phyloP scores from a whole-genome alignment of 108 stramenopile genomes.

The Skeletonema costatum region DNA sequence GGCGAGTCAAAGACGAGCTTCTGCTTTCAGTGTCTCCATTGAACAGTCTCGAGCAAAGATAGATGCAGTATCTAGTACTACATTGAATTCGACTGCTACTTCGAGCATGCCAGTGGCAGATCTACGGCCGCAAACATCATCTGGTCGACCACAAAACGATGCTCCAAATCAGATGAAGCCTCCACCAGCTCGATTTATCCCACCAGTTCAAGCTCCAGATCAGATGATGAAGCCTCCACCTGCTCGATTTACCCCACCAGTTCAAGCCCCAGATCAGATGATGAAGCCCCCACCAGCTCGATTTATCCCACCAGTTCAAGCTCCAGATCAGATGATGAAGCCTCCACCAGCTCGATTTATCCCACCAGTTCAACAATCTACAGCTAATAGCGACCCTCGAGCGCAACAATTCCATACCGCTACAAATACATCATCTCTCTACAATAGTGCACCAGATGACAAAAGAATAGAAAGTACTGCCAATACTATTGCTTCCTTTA shows the following conservation, averaged over 20 bases:
- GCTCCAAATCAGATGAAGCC: too few relatives aligned
- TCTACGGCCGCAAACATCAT: neutral
- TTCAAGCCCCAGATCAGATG: neutral
- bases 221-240: neutral
- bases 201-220: neutral
- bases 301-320: neutral
- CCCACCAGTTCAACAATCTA: neutral
- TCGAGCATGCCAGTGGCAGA: neutral
- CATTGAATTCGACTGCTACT: neutral
- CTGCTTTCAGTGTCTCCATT: constrained; percentile 1
- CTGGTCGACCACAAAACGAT: neutral
- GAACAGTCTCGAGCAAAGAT: neutral
- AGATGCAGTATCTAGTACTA: neutral
- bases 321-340: neutral
- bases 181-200: too few relatives aligned
- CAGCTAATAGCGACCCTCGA: neutral
- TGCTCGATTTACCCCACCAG: neutral
- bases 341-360: neutral
- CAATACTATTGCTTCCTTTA: neutral
- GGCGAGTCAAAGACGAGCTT: neutral
- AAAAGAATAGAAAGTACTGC: neutral
- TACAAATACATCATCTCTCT: neutral
- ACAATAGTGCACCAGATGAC: neutral
- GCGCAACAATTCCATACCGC: neutral
- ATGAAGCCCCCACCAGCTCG: too few relatives aligned